A percentile compares a stretch with the other conserved stretches of the same genome.
Evolutionary conservation across 176 grass and related monocot species (phyloP).

Genomic region (Aechmea fasciata): DNA sequence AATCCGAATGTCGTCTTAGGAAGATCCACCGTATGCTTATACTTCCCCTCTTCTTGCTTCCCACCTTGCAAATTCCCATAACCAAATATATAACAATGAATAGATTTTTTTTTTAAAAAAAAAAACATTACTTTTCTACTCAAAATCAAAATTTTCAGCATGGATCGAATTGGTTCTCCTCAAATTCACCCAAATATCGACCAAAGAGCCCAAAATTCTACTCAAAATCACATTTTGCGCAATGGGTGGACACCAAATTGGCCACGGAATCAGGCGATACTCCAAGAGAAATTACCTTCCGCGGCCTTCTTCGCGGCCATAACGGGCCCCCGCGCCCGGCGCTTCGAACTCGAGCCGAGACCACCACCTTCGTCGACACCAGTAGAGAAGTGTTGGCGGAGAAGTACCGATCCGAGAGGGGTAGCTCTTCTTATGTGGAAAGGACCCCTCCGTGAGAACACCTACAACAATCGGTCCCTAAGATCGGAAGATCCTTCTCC

Average conservation of each 20-base stretch:
- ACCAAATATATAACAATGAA: neutral
- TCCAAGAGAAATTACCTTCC: conserved; percentile 35
- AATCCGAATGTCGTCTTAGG: conserved; percentile 80
- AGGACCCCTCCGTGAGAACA: neutral
- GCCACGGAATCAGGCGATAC: neutral
- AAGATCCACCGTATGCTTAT: conserved; percentile 88
- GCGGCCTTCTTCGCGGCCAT: conserved; percentile 90
- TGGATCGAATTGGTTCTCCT: neutral
- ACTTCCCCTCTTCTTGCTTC: conserved; percentile 79
- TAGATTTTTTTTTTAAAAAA: neutral
- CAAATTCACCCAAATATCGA: conserved; percentile 6
- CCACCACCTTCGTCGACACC: conserved; percentile 23
- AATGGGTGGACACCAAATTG: neutral
- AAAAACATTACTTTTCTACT: neutral
- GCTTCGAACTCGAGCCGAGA: conserved; percentile 34
- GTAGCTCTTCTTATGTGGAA: neutral
- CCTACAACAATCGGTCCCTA: conserved; percentile 4
- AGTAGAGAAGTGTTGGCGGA: conserved; percentile 26
- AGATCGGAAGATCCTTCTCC: neutral
- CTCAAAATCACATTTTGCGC: neutral
- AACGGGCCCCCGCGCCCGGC: conserved; percentile 66
- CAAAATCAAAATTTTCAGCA: neutral
- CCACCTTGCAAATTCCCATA: conserved; percentile 33
- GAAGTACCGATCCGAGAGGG: conserved; percentile 35
- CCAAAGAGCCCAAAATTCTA: neutral